Evolutionary conservation across 83 land plant species (phyloP), one percentile per base, ranked within the genome.

Genomic region (Picea abies): DNA sequence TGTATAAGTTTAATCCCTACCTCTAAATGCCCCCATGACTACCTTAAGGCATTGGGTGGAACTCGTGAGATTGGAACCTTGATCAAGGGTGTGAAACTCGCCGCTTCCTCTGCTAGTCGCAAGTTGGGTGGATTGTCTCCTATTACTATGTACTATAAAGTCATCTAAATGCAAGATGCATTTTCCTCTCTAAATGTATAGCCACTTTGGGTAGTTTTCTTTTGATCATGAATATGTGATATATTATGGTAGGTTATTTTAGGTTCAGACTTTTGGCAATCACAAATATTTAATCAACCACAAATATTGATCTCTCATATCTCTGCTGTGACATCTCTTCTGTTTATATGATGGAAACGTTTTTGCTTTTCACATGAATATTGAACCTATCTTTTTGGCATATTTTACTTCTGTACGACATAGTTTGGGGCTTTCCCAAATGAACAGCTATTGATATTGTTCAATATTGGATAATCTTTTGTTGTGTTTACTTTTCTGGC

Each of bases 401-500:
- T 35, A 37, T 70, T 70, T 70, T 32, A 68, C 20, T 11, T 68
- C 3, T 32, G 71, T 68, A 35, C 6, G 32, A 68, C 12, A 68
- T 68, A 41, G 0, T 47, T 47, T 47, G 52, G 6, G 52, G 32
- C 4, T 15, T 37, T 37, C 39, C 76, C 8, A 8, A 39, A 71
- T 71, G 7, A 39, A 22, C 2, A n/a, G 47, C 2, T 68, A 5
- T 17, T 37, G 32, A 16, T 71, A 39, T 16, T 7, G 22, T 71
- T 71, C 76, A 39, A 17, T 71, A 44, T 39, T 71, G 49, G 76
- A 71, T 72, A 49, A 72, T 56, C 39, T n/a, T 47, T 47, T 47
- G 52, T 47, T 72, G 56, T 44, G 11, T 39, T 41, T 41, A 58
- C 67, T 64, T 63, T 15, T 67, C 44, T 83, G 85, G 37, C 91